Conservation (phyloP, 371 early-diverging fungal genomes). For the Saksenaea vasiformis region DNA sequence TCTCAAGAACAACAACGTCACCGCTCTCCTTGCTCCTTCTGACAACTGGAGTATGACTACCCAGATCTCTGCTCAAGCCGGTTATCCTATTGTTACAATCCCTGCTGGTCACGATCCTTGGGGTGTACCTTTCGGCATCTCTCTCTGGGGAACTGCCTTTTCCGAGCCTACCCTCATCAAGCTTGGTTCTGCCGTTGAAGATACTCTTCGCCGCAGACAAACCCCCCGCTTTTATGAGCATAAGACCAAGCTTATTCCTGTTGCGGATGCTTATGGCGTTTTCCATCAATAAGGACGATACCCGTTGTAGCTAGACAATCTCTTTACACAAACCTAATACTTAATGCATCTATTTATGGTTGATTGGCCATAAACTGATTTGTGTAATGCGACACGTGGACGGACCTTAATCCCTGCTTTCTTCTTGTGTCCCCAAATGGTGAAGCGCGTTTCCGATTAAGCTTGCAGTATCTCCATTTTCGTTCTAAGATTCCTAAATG, state of each 20-base stretch:
- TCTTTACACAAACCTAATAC: not conserved
- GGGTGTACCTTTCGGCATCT: conserved; percentile 14
- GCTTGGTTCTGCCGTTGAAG: conserved; percentile 17
- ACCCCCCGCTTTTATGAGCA: conserved; percentile 2
- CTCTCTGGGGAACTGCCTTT: conserved; percentile 12
- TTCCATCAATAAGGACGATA: not conserved
- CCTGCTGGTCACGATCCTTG: conserved; percentile 12
- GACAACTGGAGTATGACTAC: conserved; percentile 14
- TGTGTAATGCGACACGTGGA: not conserved
- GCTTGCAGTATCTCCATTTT: no score
- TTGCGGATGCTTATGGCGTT: conserved; percentile 5
- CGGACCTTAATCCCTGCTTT: not conserved
- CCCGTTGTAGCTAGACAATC: not conserved
- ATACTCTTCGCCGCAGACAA: conserved; percentile 12
- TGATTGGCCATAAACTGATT: not conserved
- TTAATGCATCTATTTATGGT: not conserved
- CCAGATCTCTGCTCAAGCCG: conserved; percentile 14
- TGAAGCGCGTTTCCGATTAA: no score
- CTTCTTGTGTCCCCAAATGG: no score
- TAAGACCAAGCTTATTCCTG: conserved; percentile 6
- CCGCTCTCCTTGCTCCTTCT: conserved; percentile 10
- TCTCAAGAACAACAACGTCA: conserved; percentile 10
- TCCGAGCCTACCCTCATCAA: conserved; percentile 12
- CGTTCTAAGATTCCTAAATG: no score
- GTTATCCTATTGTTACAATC: conserved; percentile 14